phyloP scores from a whole-genome alignment of 2,329 filamentous ascomycete genomes.

The Calonectria leucothoes region DNA sequence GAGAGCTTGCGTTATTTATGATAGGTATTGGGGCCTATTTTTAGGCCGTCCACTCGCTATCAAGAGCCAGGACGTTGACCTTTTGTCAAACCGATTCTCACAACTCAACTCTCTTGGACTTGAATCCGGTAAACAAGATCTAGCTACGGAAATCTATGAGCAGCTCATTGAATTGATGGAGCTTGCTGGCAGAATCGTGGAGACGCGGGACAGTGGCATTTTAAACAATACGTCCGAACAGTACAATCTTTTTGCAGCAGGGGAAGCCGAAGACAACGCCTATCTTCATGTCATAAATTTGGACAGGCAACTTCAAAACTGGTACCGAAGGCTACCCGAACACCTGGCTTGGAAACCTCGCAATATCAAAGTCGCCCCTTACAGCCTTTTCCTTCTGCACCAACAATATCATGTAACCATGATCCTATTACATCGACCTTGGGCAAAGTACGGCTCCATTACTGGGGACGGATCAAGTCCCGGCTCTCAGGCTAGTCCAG shows the following conservation, averaged over 20 bases:
- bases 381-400: conserved; percentile 65
- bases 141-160: conserved; percentile 57
- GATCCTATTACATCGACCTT: conserved; percentile 65
- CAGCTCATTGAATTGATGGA: conserved; percentile 67
- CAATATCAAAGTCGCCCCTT: conserved; percentile 61
- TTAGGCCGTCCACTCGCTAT: conserved; percentile 65
- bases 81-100: conserved; percentile 58
- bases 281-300: conserved; percentile 63
- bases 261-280: conserved; percentile 55
- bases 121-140: conserved; percentile 27
- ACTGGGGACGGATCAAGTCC: conserved; percentile 44
- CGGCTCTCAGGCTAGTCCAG: conserved; percentile 47
- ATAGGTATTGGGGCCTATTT: conserved; percentile 67
- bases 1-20: conserved; percentile 63
- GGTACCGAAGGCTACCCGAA: conserved; percentile 64
- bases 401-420: conserved; percentile 66
- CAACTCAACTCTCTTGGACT: conserved; percentile 51
- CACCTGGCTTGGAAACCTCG: conserved; percentile 60
- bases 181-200: conserved; percentile 63
- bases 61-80: conserved; percentile 63
- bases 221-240: conserved; percentile 47
- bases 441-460: conserved; percentile 61
- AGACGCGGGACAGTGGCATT: conserved; percentile 52
- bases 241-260: conserved; percentile 43
- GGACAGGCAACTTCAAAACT: conserved; percentile 65